phyloP scores from a whole-genome alignment of 371 early-diverging fungal genomes.

The Mucor racemosus region DNA sequence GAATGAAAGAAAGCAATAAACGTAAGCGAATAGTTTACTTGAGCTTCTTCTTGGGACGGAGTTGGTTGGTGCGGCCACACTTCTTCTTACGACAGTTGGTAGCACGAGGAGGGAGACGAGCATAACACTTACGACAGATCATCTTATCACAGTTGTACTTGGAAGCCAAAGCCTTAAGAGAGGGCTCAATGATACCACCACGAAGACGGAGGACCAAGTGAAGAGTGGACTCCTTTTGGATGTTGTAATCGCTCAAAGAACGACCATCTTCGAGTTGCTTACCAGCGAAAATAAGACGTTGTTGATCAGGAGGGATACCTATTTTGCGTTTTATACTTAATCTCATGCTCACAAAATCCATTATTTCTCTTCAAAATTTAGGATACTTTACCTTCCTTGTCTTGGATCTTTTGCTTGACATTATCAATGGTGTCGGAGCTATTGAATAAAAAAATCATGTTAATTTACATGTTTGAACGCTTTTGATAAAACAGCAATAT shows the following conservation, averaged over 20 bases:
- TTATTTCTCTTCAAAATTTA: not conserved
- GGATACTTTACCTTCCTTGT: conserved; percentile 73
- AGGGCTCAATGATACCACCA: conserved; percentile 97
- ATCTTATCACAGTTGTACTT: conserved; percentile 99
- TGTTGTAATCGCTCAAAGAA: conserved; percentile 87
- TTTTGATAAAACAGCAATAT: not conserved
- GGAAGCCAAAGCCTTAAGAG: conserved; percentile 95
- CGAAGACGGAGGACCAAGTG: conserved; percentile 98
- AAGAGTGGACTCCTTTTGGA: conserved; percentile 97
- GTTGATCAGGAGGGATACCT: conserved; percentile 99
- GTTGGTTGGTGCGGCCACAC: conserved; percentile 99
- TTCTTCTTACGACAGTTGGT: conserved; percentile 99
- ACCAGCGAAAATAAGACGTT: conserved; percentile 99
- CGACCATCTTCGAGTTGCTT: conserved; percentile 99
- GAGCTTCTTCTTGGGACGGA: conserved; percentile 97
- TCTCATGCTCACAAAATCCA: not conserved
- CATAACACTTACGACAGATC: conserved; percentile 99
- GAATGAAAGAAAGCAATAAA: not conserved
- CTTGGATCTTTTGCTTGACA: conserved; percentile 98
- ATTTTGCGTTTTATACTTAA: not conserved
- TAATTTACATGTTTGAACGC: not conserved
- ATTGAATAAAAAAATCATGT: conserved; percentile 49
- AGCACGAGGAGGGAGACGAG: conserved; percentile 99
- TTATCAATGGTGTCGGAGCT: conserved; percentile 93
- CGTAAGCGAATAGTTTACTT: conserved; percentile 16